Conservation (phyloP, 1,284 basidiomycete species). For the Rhodotorula sp. region DNA sequence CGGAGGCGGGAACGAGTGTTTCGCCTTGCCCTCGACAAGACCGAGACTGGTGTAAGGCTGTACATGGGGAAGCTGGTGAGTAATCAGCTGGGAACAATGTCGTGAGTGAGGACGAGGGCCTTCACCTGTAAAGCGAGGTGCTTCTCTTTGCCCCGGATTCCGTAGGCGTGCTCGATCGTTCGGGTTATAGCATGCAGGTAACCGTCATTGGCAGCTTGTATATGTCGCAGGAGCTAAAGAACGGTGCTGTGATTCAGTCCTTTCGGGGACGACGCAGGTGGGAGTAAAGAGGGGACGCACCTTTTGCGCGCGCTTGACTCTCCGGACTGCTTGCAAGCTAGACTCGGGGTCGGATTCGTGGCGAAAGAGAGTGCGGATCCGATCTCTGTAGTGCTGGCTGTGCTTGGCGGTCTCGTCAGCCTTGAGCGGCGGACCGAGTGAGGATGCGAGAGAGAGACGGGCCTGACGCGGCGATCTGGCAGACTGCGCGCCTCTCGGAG, state of each 20-base stretch:
- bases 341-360: background rate
- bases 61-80: slow-evolving; percentile 50
- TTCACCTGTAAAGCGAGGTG: slow-evolving; percentile 23
- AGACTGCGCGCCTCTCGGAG: slow-evolving; percentile 11
- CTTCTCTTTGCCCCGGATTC: slow-evolving; percentile 60
- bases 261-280: background rate
- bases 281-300: background rate
- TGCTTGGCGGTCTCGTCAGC: background rate
- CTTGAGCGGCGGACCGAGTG: background rate
- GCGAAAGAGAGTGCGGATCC: slow-evolving; percentile 10
- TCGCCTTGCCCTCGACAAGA: background rate
- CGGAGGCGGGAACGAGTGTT: slow-evolving; percentile 50
- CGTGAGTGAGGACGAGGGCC: background rate
- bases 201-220: slow-evolving; percentile 62
- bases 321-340: background rate
- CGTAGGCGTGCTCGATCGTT: slow-evolving; percentile 73
- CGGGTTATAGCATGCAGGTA: slow-evolving; percentile 58
- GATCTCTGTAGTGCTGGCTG: slow-evolving; percentile 24
- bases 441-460: background rate
- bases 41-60: slow-evolving; percentile 36
- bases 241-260: too few relatives aligned
- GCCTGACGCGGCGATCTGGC: slow-evolving; percentile 1
- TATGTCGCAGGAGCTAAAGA: slow-evolving; percentile 58
- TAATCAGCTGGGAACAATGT: background rate
- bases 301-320: slow-evolving; percentile 25